These are phyloP conservation scores for Ganoderma multipileum DNA, from an alignment of 1,284 basidiomycete species.

Conservation along the genomic window DNA sequence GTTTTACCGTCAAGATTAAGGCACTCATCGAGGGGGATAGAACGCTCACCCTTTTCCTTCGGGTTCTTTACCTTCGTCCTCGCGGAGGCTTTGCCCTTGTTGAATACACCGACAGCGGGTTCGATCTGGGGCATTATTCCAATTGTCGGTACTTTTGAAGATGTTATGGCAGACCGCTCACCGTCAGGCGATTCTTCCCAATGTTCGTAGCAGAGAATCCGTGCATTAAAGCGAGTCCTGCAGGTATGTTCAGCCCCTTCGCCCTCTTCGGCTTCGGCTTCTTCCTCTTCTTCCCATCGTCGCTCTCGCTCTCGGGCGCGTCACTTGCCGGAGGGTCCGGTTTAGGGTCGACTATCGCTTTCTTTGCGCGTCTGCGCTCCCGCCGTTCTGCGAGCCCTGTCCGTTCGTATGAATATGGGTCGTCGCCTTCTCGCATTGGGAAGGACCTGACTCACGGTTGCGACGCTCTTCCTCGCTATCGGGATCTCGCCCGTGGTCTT, in stretches of 20 bases:
- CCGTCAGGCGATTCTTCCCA: constrained; percentile 74
- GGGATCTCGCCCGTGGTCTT: neutral
- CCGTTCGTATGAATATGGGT: neutral
- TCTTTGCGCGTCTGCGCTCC: constrained; percentile 42
- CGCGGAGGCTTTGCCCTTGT: constrained; percentile 71
- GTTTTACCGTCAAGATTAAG: neutral
- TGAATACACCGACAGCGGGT: constrained; percentile 67
- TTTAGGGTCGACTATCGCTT: constrained; percentile 53
- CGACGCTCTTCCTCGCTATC: constrained; percentile 16
- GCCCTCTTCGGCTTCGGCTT: constrained; percentile 43
- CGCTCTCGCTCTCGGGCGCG: constrained; percentile 17
- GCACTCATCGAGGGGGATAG: neutral
- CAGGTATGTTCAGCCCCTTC: constrained; percentile 43
- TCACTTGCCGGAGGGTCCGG: constrained; percentile 8
- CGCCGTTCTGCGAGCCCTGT: constrained; percentile 44
- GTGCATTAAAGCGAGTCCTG: constrained; percentile 74
- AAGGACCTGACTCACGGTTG: constrained; percentile 1
- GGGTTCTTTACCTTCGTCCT: constrained; percentile 41
- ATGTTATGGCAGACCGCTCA: constrained; percentile 38
- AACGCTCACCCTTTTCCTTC: constrained; percentile 21
- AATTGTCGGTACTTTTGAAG: constrained; percentile 42
- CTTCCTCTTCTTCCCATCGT: constrained; percentile 15
- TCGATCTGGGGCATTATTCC: constrained; percentile 54
- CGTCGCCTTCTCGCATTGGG: neutral
- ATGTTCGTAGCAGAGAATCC: constrained; percentile 77